Percentiles rank a stretch among this genome's conserved stretches.
These are phyloP conservation scores for Mycosarcoma maydis DNA, from an alignment of 1,284 basidiomycete genomes.

Conservation along the genomic window DNA sequence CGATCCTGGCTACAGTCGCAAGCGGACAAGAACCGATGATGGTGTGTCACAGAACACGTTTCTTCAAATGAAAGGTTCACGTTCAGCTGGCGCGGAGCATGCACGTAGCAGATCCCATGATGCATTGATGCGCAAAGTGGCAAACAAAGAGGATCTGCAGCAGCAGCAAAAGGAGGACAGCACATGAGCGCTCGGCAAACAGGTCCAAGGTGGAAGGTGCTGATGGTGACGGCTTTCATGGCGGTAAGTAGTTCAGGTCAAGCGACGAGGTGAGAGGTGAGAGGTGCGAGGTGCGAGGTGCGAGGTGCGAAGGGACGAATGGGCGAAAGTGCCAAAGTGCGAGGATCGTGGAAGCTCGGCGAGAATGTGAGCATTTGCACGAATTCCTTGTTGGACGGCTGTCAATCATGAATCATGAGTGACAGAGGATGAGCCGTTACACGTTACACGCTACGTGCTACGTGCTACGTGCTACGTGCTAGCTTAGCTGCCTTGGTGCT, in stretches of 20 bases:
- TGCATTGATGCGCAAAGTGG: conserved; percentile 8
- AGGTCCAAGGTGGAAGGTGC: background rate
- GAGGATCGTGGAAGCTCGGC: background rate
- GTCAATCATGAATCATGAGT: too few species aligned
- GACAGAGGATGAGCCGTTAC: too few species aligned
- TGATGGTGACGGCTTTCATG: too few species aligned
- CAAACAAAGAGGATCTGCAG: conserved; percentile 6
- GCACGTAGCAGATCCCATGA: conserved; percentile 13
- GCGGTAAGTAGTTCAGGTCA: too few species aligned
- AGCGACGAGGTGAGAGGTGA: too few species aligned
- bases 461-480: too few species aligned
- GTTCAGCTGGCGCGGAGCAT: background rate
- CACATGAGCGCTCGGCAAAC: too few species aligned
- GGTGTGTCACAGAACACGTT: conserved; percentile 14
- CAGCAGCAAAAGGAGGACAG: too few species aligned
- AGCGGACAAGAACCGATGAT: background rate
- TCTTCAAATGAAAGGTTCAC: background rate
- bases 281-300: too few species aligned
- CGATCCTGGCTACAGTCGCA: too few species aligned
- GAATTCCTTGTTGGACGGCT: background rate
- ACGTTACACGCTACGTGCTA: too few species aligned
- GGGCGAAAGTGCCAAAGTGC: background rate
- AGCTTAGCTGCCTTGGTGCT: background rate
- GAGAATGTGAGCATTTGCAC: too few species aligned
- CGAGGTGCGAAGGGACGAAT: background rate